These are phyloP conservation scores for Colletotrichum plurivorum DNA, from an alignment of 2,329 filamentous ascomycete species.

Conservation along the genomic window DNA sequence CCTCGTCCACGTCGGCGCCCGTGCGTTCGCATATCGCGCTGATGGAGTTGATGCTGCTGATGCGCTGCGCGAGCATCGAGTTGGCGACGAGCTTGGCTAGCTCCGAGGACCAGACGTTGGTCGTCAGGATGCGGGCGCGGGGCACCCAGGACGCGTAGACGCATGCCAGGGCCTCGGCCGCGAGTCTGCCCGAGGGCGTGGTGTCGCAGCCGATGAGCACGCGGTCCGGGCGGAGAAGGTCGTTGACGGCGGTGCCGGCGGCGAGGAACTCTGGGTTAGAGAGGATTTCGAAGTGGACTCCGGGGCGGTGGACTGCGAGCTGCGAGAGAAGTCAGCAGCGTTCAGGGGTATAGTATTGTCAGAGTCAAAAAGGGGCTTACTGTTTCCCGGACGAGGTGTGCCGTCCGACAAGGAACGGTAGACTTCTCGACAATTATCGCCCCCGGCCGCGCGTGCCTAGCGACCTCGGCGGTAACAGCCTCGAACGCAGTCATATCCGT, in stretches of 20 bases:
- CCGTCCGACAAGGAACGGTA: slow-evolving; percentile 83
- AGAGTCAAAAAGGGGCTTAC: slow-evolving; percentile 56
- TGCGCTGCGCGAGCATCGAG: slow-evolving; percentile 83
- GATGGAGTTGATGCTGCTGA: slow-evolving; percentile 85
- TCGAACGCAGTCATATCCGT: slow-evolving; percentile 82
- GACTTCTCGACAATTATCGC: slow-evolving; percentile 87
- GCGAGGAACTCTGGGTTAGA: slow-evolving; percentile 88
- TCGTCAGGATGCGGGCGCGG: slow-evolving; percentile 75
- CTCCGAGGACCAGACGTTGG: slow-evolving; percentile 84
- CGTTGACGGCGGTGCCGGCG: slow-evolving; percentile 80
- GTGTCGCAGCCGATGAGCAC: slow-evolving; percentile 80
- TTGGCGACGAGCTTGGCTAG: slow-evolving; percentile 85
- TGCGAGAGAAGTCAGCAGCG: slow-evolving; percentile 43
- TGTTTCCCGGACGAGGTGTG: slow-evolving; percentile 77
- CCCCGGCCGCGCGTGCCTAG: slow-evolving; percentile 74
- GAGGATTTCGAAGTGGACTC: slow-evolving; percentile 79
- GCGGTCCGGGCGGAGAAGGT: slow-evolving; percentile 79
- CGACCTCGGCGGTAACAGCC: slow-evolving; percentile 76
- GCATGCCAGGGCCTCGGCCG: slow-evolving; percentile 73
- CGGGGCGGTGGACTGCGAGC: slow-evolving; percentile 72
- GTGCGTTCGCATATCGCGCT: slow-evolving; percentile 83
- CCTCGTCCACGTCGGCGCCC: slow-evolving; percentile 80
- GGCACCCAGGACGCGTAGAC: slow-evolving; percentile 83
- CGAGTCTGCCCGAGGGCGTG: slow-evolving; percentile 71
- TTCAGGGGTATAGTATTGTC: no score